These are phyloP conservation scores for Chiua virens DNA, from an alignment of 768 basidiomycete species.

Conservation along the genomic window DNA sequence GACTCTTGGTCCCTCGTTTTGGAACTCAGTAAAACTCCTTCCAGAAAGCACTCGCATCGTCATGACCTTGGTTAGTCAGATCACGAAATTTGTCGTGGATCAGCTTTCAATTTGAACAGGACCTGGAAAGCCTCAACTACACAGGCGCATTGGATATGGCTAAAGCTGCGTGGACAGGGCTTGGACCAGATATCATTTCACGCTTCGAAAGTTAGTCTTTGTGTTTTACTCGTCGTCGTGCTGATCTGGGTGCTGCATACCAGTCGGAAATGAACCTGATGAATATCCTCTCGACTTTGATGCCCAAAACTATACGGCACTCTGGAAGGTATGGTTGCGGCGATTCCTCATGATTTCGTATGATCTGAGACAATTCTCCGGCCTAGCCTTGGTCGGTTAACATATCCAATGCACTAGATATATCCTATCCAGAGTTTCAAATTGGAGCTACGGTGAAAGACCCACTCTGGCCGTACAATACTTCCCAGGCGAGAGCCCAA, in stretches of 20 bases:
- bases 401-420: conserved; percentile 40
- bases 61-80: conserved; percentile 41
- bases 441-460: conserved; percentile 51
- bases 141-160: conserved; percentile 45
- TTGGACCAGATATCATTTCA: conserved; percentile 37
- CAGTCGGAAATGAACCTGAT: conserved; percentile 57
- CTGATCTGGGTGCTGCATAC: neutral
- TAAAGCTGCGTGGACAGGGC: conserved; percentile 38
- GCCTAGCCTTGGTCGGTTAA: conserved; percentile 49
- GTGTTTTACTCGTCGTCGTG: neutral
- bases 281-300: conserved; percentile 43
- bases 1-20: conserved; percentile 51
- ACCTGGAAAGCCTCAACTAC: conserved; percentile 45
- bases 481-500: conserved; percentile 33
- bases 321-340: conserved; percentile 41
- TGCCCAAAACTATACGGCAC: conserved; percentile 42
- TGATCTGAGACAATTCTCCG: neutral
- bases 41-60: conserved; percentile 48
- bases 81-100: neutral
- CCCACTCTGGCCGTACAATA: conserved; percentile 51
- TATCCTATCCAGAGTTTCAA: conserved; percentile 44
- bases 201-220: conserved; percentile 44
- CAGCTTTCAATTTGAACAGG: conserved; percentile 27
- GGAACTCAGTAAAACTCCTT: conserved; percentile 43
- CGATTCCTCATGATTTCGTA: neutral